phyloP scores from a whole-genome alignment of 1,284 basidiomycete genomes.

The Coriolopsis trogii region DNA sequence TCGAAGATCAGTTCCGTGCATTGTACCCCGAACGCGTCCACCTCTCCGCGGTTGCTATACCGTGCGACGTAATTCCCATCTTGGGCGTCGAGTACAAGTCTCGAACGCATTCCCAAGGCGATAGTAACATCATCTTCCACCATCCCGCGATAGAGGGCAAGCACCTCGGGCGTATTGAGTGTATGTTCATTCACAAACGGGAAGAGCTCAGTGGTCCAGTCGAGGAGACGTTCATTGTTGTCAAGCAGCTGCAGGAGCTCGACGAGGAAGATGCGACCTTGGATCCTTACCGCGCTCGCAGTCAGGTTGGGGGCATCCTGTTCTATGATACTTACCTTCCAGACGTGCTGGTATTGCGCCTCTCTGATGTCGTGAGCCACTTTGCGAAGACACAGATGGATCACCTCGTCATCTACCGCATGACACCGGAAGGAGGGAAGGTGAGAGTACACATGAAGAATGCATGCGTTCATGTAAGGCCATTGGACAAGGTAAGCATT shows the following conservation, averaged over 20 bases:
- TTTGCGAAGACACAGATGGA: constrained; percentile 1
- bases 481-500: not conserved
- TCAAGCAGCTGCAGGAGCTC: not conserved
- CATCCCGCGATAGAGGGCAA: not conserved
- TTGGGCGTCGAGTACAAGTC: not conserved
- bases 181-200: not conserved
- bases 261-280: not conserved
- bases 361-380: not conserved
- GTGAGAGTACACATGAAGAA: not conserved
- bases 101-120: not conserved
- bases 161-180: not conserved
- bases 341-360: not conserved
- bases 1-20: not conserved
- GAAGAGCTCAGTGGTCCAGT: not conserved
- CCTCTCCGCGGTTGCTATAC: not conserved
- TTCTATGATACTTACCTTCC: not conserved
- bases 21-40: not conserved
- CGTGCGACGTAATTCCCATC: not conserved
- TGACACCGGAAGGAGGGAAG: no score
- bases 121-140: constrained; percentile 6
- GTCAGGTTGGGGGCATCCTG: not conserved
- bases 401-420: not conserved
- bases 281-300: not conserved
- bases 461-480: not conserved
- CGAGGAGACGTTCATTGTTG: not conserved